Conservation (phyloP, 2,329 filamentous ascomycete species). For the Metarhizium rileyi region DNA sequence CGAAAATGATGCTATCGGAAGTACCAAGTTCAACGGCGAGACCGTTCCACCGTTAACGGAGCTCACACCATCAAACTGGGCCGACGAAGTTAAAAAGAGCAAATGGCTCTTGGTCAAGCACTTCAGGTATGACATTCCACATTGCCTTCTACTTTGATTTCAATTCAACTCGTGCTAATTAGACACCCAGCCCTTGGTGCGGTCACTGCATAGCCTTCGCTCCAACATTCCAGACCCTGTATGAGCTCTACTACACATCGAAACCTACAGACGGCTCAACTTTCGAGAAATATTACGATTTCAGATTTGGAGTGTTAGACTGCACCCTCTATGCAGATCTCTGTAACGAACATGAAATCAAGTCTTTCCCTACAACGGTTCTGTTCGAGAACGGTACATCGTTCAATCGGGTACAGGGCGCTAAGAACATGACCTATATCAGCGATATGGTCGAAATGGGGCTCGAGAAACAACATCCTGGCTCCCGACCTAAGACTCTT, state of each 20-base stretch:
- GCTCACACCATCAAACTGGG: conserved; percentile 47
- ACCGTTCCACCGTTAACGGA: conserved; percentile 56
- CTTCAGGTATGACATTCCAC: conserved; percentile 45
- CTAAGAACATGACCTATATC: conserved; percentile 56
- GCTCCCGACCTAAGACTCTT: conserved; percentile 60
- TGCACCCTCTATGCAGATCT: conserved; percentile 75
- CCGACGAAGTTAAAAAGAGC: conserved; percentile 42
- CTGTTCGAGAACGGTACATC: conserved; percentile 72
- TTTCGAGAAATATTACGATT: conserved; percentile 79
- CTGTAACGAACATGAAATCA: conserved; percentile 59
- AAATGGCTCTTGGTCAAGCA: conserved; percentile 52
- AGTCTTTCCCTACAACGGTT: conserved; percentile 64
- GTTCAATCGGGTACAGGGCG: conserved; percentile 53
- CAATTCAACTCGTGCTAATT: conserved; percentile 14
- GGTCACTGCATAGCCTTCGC: conserved; percentile 71
- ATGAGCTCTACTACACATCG: conserved; percentile 91
- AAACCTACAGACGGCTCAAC: conserved; percentile 52
- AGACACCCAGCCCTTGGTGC: conserved; percentile 43
- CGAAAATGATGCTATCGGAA: conserved; percentile 19
- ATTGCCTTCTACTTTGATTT: conserved; percentile 3
- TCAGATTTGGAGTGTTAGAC: conserved; percentile 78
- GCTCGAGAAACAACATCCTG: conserved; percentile 70
- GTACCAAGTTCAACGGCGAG: conserved; percentile 56
- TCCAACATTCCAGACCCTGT: conserved; percentile 81
- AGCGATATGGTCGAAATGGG: conserved; percentile 64